A percentile compares a stretch with the other conserved stretches of the same genome.
Conservation (phyloP, 257 asterid species). For the Sherardia arvensis region DNA sequence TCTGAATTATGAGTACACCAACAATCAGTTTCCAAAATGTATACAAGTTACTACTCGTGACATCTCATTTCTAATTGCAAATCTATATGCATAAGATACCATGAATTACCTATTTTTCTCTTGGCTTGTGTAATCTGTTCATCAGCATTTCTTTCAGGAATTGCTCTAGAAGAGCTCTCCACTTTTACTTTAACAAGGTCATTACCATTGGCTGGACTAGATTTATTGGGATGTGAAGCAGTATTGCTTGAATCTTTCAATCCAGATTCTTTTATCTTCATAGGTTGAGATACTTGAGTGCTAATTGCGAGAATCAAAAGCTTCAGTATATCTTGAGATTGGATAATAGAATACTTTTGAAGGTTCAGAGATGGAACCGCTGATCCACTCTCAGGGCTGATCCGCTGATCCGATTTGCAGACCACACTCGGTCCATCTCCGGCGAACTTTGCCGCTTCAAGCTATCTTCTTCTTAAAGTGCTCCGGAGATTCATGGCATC, state of each 20-base stretch:
- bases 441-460: too few species aligned
- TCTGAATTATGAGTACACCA: constrained; percentile 21
- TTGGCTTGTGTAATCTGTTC: constrained; percentile 25
- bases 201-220: constrained; percentile 16
- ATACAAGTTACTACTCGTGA: not conserved
- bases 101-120: constrained; percentile 30
- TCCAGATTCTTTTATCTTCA: constrained; percentile 23
- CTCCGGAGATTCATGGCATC: too few species aligned
- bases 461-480: too few species aligned
- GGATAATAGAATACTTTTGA: constrained; percentile 16
- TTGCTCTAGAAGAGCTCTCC: constrained; percentile 16
- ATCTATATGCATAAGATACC: not conserved
- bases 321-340: constrained; percentile 21
- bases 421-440: too few species aligned
- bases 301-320: constrained; percentile 24
- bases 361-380: constrained; percentile 17
- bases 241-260: constrained; percentile 14
- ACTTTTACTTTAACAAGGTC: constrained; percentile 15
- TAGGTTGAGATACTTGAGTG: constrained; percentile 23
- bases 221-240: constrained; percentile 17
- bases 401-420: too few species aligned
- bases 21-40: not conserved
- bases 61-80: not conserved
- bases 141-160: constrained; percentile 15
- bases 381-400: constrained; percentile 17